These are phyloP conservation scores for Phytophthora chlamydospora DNA, from an alignment of 352 stramenopile genomes.

Conservation along the genomic window DNA sequence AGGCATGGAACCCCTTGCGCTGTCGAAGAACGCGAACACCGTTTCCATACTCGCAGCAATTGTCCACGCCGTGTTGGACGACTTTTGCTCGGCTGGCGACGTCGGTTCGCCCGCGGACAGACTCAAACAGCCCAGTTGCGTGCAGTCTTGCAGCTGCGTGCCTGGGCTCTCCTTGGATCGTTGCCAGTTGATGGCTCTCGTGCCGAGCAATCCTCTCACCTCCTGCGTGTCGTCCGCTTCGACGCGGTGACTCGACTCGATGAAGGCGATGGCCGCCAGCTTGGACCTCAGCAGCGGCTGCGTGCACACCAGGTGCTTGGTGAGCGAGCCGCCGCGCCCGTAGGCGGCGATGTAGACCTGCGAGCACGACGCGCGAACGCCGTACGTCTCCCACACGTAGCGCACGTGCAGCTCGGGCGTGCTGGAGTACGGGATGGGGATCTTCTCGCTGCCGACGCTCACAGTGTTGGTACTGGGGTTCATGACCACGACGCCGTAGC, in stretches of 20 bases:
- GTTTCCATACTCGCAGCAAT: conserved; percentile 86
- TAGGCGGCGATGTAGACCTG: conserved; percentile 88
- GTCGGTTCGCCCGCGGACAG: conserved; percentile 77
- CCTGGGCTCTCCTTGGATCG: conserved; percentile 71
- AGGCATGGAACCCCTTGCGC: conserved; percentile 76
- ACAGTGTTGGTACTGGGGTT: conserved; percentile 85
- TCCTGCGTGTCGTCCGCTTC: conserved; percentile 69
- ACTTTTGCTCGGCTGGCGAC: conserved; percentile 64
- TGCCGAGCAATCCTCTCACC: conserved; percentile 68
- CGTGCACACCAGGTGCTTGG: conserved; percentile 79
- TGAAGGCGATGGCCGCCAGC: conserved; percentile 77
- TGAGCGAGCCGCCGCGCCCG: conserved; percentile 67
- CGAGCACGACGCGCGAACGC: conserved; percentile 63
- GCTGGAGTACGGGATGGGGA: conserved; percentile 77
- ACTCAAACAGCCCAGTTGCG: conserved; percentile 76
- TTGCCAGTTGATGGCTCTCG: conserved; percentile 85
- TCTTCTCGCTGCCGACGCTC: conserved; percentile 69
- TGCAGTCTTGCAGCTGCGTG: conserved; percentile 71
- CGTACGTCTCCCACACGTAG: conserved; percentile 87
- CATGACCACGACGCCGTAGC: conserved; percentile 82
- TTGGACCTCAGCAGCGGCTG: conserved; percentile 69
- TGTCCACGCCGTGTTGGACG: conserved; percentile 83
- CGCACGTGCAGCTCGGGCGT: conserved; percentile 80
- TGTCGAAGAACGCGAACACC: conserved; percentile 88
- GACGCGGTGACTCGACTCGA: conserved; percentile 82